Evolutionary conservation across 2,329 filamentous ascomycete genomes (phyloP).

Genomic region (Fonsecaea erecta): DNA sequence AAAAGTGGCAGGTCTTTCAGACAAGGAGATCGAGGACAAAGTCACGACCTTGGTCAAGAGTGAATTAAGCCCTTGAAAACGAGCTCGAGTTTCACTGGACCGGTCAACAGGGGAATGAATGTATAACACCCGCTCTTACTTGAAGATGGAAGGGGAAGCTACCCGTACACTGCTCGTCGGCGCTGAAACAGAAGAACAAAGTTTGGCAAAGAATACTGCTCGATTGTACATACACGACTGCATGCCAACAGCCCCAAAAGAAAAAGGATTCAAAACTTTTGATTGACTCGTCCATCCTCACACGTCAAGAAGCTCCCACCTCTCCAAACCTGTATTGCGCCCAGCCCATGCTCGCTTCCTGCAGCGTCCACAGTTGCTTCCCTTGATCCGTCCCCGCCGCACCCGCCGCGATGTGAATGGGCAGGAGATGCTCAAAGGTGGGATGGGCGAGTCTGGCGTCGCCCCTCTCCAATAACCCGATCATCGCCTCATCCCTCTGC

Average conservation of each 20-base stretch:
- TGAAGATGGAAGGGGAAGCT: constrained; percentile 13
- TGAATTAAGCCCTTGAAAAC: constrained; percentile 33
- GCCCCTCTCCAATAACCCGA: constrained; percentile 51
- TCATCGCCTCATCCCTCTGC: constrained; percentile 52
- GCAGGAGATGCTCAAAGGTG: constrained; percentile 66
- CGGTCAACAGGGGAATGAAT: neutral
- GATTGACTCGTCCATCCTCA: neutral
- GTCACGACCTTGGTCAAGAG: constrained; percentile 67
- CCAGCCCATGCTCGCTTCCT: constrained; percentile 60
- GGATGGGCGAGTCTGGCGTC: constrained; percentile 68
- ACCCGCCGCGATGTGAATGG: constrained; percentile 62
- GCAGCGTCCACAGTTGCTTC: constrained; percentile 54
- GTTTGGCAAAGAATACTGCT: constrained; percentile 14
- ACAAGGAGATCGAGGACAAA: constrained; percentile 72
- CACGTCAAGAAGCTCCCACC: constrained; percentile 27
- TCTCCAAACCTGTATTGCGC: constrained; percentile 59
- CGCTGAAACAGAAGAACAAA: neutral
- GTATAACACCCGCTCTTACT: constrained; percentile 5
- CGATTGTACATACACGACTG: constrained; percentile 33
- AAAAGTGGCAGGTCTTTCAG: constrained; percentile 62
- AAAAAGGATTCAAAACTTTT: neutral
- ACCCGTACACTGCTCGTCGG: neutral
- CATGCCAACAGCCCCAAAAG: constrained; percentile 5
- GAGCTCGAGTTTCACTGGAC: neutral
- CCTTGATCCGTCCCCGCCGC: constrained; percentile 57